These are phyloP conservation scores for Sporothrix schenckii DNA, from an alignment of 2,329 filamentous ascomycete genomes.

Conservation along the genomic window DNA sequence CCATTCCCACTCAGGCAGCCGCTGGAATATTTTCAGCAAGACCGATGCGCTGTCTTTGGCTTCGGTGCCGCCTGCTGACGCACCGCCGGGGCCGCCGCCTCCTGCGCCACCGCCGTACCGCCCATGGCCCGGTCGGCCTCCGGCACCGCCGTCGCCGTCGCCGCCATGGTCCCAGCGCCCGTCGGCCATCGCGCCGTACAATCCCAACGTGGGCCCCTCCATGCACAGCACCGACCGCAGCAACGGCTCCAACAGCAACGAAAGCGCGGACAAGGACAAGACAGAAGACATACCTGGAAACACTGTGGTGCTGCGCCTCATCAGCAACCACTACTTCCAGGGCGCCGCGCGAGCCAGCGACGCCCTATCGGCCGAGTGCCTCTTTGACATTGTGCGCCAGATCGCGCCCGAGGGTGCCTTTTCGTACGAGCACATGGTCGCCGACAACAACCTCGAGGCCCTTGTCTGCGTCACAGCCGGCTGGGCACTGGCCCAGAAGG, in stretches of 20 bases:
- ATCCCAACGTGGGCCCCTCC: not conserved
- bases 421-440: slow-evolving; percentile 17
- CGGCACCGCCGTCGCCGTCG: not conserved
- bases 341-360: slow-evolving; percentile 1
- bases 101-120: not conserved
- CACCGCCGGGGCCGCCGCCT: too few relatives aligned
- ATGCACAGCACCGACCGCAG: not conserved
- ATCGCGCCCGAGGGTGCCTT: slow-evolving; percentile 32
- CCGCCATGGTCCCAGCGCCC: not conserved
- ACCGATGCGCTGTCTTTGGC: not conserved
- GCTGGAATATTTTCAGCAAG: not conserved
- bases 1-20: not conserved
- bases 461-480: slow-evolving; percentile 30
- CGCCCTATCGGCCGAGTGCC: not conserved
- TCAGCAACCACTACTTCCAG: slow-evolving; percentile 33
- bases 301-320: not conserved
- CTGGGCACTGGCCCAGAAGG: slow-evolving; percentile 34
- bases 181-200: slow-evolving; percentile 8
- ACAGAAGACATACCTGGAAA: not conserved
- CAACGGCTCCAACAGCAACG: not conserved
- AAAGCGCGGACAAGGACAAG: not conserved
- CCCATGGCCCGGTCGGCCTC: not conserved
- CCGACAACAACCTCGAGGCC: slow-evolving; percentile 23
- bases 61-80: not conserved
- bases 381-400: slow-evolving; percentile 32